Conservation (phyloP, 352 stramenopile species). For the Thalassiosira exigua region DNA sequence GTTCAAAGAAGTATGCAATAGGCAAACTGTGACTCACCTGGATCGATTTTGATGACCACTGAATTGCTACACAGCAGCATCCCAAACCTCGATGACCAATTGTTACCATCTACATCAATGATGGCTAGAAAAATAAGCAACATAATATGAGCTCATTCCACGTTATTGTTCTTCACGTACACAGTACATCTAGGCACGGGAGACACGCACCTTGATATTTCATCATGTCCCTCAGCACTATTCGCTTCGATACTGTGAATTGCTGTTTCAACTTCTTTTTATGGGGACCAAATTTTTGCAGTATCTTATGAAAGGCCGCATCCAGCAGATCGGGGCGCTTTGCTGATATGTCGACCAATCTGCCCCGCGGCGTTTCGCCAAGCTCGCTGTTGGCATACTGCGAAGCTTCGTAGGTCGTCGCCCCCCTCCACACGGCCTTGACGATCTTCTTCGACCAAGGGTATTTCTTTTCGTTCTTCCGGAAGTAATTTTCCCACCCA, state of each 20-base stretch:
- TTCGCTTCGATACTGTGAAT: constrained; percentile 7
- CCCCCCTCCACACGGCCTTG: constrained; percentile 39
- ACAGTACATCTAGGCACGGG: background rate
- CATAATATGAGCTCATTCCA: background rate
- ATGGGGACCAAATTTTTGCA: constrained; percentile 16
- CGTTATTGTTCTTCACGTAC: background rate
- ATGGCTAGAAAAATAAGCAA: constrained; percentile 21
- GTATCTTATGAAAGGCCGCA: constrained; percentile 21
- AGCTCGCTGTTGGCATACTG: constrained; percentile 16
- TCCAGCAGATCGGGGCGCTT: constrained; percentile 9
- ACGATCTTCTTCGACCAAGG: constrained; percentile 28
- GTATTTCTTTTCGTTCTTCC: constrained; percentile 7
- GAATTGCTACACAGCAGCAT: constrained; percentile 41
- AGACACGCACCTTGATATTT: constrained; percentile 34
- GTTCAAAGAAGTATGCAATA: background rate
- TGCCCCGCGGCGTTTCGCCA: constrained; percentile 28
- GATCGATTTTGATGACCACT: constrained; percentile 29
- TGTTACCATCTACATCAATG: constrained; percentile 53
- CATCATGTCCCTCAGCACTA: constrained; percentile 38
- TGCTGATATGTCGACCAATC: background rate
- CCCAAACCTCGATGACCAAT: constrained; percentile 33
- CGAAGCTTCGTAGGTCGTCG: constrained; percentile 38
- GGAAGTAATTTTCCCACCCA: constrained; percentile 5
- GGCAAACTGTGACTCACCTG: background rate
- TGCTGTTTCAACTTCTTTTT: constrained; percentile 1